phyloP scores from a whole-genome alignment of 1,284 basidiomycete genomes.

The Marasmius tenuissimus region DNA sequence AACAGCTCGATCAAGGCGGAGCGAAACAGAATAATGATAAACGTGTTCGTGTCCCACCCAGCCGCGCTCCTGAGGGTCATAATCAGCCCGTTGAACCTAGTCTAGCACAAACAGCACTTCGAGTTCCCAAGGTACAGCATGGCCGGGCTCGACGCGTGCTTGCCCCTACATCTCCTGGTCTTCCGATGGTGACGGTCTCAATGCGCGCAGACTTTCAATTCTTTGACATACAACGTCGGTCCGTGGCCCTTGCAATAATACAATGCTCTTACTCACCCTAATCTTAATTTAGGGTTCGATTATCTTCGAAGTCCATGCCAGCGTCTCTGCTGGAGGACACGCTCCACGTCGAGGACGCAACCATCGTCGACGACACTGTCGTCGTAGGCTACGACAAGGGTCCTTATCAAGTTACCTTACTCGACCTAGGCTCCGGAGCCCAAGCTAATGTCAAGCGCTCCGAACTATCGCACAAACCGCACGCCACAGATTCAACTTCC shows the following conservation, averaged over 20 bases:
- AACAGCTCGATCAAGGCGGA: too few relatives aligned
- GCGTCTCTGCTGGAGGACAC: background rate
- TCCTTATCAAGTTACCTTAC: slow-evolving; percentile 39
- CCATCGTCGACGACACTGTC: slow-evolving; percentile 38
- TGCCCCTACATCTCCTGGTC: background rate
- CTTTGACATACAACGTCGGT: background rate
- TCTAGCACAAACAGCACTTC: background rate
- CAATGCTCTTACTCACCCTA: background rate
- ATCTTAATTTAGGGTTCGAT: slow-evolving; percentile 24
- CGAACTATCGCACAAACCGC: background rate
- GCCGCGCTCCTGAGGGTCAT: background rate
- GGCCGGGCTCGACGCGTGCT: background rate
- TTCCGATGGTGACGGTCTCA: background rate
- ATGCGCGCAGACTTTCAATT: background rate
- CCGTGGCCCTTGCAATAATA: background rate
- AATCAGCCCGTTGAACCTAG: background rate
- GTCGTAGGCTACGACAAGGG: slow-evolving; percentile 44
- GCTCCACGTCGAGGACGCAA: slow-evolving; percentile 40
- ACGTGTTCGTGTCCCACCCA: background rate
- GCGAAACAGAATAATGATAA: background rate
- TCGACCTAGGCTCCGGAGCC: slow-evolving; percentile 20
- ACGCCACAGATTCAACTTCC: background rate
- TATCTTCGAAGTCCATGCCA: slow-evolving; percentile 43
- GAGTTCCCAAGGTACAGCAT: background rate
- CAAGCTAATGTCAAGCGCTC: background rate